Percentiles rank a stretch among this genome's conserved stretches.
These are phyloP conservation scores for Discostella stelligera DNA, from an alignment of 352 stramenopile genomes.

Conservation along the genomic window DNA sequence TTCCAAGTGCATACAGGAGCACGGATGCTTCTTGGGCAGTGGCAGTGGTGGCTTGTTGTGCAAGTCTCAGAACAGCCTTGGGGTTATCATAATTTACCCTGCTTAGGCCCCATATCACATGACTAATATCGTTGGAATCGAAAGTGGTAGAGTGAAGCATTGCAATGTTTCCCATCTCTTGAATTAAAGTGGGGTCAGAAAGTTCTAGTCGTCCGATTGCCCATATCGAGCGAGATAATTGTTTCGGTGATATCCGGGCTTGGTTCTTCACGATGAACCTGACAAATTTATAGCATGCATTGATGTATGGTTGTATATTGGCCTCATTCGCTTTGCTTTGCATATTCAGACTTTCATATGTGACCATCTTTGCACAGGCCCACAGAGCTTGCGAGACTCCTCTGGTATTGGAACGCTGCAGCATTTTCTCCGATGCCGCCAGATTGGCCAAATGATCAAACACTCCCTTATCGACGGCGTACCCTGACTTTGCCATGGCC, in stretches of 20 bases:
- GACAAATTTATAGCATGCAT: slow-evolving; percentile 38
- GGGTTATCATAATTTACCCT: slow-evolving; percentile 51
- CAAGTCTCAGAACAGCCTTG: slow-evolving; percentile 41
- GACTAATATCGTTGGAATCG: slow-evolving; percentile 60
- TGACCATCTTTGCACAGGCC: slow-evolving; percentile 72
- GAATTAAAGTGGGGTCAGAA: slow-evolving; percentile 27
- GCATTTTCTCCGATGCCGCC: slow-evolving; percentile 40
- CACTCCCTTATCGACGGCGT: slow-evolving; percentile 65
- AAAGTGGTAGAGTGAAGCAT: slow-evolving; percentile 22
- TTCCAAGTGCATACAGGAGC: slow-evolving; percentile 62
- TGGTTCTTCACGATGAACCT: slow-evolving; percentile 39
- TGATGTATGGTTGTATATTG: slow-evolving; percentile 57
- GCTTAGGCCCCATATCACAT: slow-evolving; percentile 67
- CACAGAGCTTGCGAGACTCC: slow-evolving; percentile 66
- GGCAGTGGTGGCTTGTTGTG: slow-evolving; percentile 15
- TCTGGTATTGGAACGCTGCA: slow-evolving; percentile 45
- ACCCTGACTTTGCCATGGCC: slow-evolving; percentile 68
- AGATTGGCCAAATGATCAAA: slow-evolving; percentile 67
- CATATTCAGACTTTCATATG: slow-evolving; percentile 50
- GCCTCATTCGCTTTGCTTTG: slow-evolving; percentile 15
- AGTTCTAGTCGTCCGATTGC: slow-evolving; percentile 51
- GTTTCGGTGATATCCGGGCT: slow-evolving; percentile 55
- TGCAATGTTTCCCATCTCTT: slow-evolving; percentile 43
- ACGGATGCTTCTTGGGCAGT: slow-evolving; percentile 58
- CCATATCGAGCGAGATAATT: slow-evolving; percentile 71